Percentiles rank a stretch among this genome's conserved stretches.
These are phyloP conservation scores for Fusarium bulbicola DNA, from an alignment of 2,329 filamentous ascomycete species.

Conservation along the genomic window DNA sequence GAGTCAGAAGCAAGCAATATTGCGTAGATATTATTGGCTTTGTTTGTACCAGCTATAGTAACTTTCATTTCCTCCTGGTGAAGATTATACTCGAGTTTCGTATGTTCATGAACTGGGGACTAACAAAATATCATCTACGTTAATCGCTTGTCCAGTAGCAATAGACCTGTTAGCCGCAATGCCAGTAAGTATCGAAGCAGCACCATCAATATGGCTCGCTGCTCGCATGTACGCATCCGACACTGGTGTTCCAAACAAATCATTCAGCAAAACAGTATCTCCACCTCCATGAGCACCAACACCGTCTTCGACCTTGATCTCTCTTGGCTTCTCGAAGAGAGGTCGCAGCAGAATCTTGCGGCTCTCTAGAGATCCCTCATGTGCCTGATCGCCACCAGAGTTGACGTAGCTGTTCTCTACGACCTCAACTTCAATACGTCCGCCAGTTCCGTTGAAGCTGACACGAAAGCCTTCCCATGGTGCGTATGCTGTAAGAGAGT, in stretches of 20 bases:
- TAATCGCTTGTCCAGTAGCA: slow-evolving; percentile 64
- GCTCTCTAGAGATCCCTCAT: slow-evolving; percentile 62
- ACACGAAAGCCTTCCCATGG: slow-evolving; percentile 70
- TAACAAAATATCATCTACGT: slow-evolving; percentile 61
- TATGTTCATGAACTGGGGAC: slow-evolving; percentile 11
- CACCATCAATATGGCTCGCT: slow-evolving; percentile 67
- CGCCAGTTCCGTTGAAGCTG: slow-evolving; percentile 66
- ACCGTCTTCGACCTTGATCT: slow-evolving; percentile 61
- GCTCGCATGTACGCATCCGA: slow-evolving; percentile 63
- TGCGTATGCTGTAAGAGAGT: slow-evolving; percentile 67
- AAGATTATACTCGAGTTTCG: not conserved
- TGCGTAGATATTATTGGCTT: not conserved
- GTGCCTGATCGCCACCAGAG: slow-evolving; percentile 65
- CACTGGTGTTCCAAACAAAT: slow-evolving; percentile 64
- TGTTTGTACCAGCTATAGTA: not conserved
- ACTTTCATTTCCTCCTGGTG: not conserved
- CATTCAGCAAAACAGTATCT: slow-evolving; percentile 64
- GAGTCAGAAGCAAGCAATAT: slow-evolving; percentile 1
- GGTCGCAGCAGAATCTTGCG: slow-evolving; percentile 60
- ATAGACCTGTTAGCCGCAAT: slow-evolving; percentile 68
- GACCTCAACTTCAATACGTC: slow-evolving; percentile 68
- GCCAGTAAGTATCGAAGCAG: slow-evolving; percentile 66
- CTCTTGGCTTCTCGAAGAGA: slow-evolving; percentile 64
- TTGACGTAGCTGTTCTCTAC: slow-evolving; percentile 71
- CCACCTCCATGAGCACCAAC: slow-evolving; percentile 69